Evolutionary conservation across 164 flowering plant species (phyloP).

Genomic region (Vitis cinerea): DNA sequence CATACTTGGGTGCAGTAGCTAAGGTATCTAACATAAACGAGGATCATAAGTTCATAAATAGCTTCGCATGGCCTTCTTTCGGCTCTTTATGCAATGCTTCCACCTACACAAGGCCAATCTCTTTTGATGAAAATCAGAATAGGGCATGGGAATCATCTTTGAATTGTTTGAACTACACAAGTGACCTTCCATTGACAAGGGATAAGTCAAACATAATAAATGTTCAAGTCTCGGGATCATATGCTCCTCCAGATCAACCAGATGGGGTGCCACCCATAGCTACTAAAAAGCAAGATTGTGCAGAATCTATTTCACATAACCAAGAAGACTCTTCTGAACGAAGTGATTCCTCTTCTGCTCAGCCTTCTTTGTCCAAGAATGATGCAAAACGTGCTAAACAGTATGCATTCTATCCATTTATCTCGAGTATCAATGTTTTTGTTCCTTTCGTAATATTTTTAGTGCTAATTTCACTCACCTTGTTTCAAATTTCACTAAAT

Average conservation of each 20-base stretch:
- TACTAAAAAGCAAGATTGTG: constrained; percentile 17
- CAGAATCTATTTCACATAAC: constrained; percentile 10
- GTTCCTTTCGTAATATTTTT: no score
- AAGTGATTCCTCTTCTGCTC: constrained; percentile 1
- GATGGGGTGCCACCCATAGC: constrained; percentile 15
- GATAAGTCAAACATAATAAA: constrained; percentile 8
- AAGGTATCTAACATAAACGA: constrained; percentile 25
- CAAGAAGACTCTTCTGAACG: constrained; percentile 1
- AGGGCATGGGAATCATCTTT: constrained; percentile 36
- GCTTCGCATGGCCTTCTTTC: constrained; percentile 32
- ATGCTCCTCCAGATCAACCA: constrained; percentile 13
- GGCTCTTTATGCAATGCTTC: constrained; percentile 34
- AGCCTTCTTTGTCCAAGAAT: constrained; percentile 8
- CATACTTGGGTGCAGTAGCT: constrained; percentile 44
- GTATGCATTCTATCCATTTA: constrained; percentile 7
- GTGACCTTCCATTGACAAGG: constrained; percentile 25
- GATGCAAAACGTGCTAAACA: constrained; percentile 25
- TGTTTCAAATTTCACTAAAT: no score
- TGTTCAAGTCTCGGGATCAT: constrained; percentile 25
- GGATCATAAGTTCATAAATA: constrained; percentile 25
- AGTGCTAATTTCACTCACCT: no score
- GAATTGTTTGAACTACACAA: constrained; percentile 19
- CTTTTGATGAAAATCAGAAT: constrained; percentile 22
- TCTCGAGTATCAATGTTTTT: no score
- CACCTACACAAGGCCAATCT: constrained; percentile 23